Evolutionary conservation across 2,329 filamentous ascomycete genomes (phyloP).

Genomic region (Pseudogymnoascus pannorum): DNA sequence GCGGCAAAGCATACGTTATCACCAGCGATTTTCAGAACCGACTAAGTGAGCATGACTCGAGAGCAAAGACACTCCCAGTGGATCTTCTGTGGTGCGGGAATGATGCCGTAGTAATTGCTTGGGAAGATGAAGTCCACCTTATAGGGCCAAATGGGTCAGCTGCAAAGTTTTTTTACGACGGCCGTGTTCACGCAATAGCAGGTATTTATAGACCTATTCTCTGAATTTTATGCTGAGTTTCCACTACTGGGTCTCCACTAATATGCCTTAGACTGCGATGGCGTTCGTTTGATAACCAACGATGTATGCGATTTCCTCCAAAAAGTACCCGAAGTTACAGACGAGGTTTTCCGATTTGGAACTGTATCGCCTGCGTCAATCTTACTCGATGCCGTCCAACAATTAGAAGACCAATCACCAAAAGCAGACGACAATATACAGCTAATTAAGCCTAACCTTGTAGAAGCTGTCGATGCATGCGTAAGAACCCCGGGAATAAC

Average conservation of each 20-base stretch:
- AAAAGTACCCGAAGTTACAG: conserved; percentile 77
- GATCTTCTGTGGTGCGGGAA: conserved; percentile 95
- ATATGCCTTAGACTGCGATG: conserved; percentile 57
- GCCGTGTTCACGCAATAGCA: conserved; percentile 78
- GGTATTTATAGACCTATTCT: conserved; percentile 42
- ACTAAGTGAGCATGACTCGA: conserved; percentile 84
- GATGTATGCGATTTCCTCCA: conserved; percentile 98
- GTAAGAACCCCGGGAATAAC: conserved; percentile 29
- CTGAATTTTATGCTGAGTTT: neutral
- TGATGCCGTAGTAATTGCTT: conserved; percentile 85
- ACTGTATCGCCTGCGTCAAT: conserved; percentile 86
- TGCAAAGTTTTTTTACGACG: conserved; percentile 79
- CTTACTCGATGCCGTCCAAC: conserved; percentile 84
- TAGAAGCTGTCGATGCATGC: conserved; percentile 89
- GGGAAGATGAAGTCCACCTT: conserved; percentile 96
- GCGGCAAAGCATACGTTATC: conserved; percentile 84
- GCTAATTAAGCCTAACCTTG: conserved; percentile 77
- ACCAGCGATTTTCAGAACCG: conserved; percentile 92
- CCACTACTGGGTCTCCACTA: conserved; percentile 21
- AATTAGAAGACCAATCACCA: conserved; percentile 86
- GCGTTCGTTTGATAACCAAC: conserved; percentile 83
- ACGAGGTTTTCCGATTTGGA: conserved; percentile 82
- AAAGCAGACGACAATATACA: conserved; percentile 98
- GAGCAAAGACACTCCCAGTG: conserved; percentile 74
- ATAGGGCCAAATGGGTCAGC: conserved; percentile 77